A percentile compares a stretch with the other conserved stretches of the same genome.
Conservation (phyloP, 352 stramenopile species). For the Globisporangium megalacanthum region DNA sequence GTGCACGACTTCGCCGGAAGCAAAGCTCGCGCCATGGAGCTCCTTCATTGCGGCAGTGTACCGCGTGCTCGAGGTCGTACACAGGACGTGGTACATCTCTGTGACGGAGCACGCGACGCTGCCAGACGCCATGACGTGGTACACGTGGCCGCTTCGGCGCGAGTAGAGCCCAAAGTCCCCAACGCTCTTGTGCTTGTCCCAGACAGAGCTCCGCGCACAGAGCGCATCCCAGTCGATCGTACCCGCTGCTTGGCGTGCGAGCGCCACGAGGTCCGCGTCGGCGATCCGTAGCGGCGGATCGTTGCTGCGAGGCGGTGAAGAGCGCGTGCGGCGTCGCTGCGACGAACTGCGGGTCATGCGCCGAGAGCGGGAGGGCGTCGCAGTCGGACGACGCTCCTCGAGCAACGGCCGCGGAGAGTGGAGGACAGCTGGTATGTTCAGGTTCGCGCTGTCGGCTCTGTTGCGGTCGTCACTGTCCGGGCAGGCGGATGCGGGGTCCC, state of each 20-base stretch:
- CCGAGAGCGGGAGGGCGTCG: neutral
- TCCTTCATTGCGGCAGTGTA: slow-evolving; percentile 27
- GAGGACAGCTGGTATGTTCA: slow-evolving; percentile 2
- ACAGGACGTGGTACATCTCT: slow-evolving; percentile 29
- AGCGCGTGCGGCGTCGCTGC: neutral
- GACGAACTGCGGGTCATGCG: neutral
- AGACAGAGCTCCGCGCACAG: slow-evolving; percentile 13
- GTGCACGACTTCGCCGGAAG: slow-evolving; percentile 25
- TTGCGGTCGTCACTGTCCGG: neutral
- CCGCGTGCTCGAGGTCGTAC: slow-evolving; percentile 9
- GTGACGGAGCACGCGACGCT: slow-evolving; percentile 32
- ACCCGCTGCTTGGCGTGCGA: neutral
- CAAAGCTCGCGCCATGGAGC: slow-evolving; percentile 27
- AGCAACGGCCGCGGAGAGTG: slow-evolving; percentile 7
- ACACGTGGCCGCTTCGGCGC: slow-evolving; percentile 8
- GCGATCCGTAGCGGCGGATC: slow-evolving; percentile 8
- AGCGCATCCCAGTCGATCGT: slow-evolving; percentile 14
- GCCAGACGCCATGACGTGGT: slow-evolving; percentile 17
- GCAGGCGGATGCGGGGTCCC: too few relatives aligned
- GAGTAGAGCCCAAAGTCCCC: slow-evolving; percentile 20
- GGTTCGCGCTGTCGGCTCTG: neutral
- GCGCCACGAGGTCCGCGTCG: slow-evolving; percentile 1
- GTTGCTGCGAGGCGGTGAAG: neutral
- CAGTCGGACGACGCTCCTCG: slow-evolving; percentile 3
- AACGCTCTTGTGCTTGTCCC: slow-evolving; percentile 13